Evolutionary conservation across 768 basidiomycete genomes (phyloP).

Genomic region (Kwoniella dejecticola): DNA sequence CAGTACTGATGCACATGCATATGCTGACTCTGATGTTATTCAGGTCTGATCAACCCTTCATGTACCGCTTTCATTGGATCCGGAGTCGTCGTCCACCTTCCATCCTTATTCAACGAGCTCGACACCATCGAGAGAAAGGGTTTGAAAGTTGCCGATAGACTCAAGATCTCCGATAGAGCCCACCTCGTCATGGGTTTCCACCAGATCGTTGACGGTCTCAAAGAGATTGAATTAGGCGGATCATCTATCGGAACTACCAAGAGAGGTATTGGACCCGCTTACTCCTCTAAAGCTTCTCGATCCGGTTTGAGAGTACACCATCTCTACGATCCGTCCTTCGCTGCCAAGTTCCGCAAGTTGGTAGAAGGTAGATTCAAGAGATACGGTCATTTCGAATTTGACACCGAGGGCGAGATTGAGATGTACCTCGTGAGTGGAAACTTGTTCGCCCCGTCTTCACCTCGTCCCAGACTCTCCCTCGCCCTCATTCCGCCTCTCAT

Average conservation of each 20-base stretch:
- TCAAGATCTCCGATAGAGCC: conserved; percentile 93
- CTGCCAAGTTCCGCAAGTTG: conserved; percentile 86
- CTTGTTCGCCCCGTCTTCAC: neutral
- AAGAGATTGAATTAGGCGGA: conserved; percentile 94
- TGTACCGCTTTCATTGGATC: conserved; percentile 87
- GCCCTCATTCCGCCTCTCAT: neutral
- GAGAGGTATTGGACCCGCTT: conserved; percentile 97
- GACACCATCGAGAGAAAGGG: conserved; percentile 83
- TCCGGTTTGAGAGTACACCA: conserved; percentile 96
- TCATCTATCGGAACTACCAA: conserved; percentile 88
- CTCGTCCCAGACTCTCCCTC: neutral
- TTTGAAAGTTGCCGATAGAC: conserved; percentile 73
- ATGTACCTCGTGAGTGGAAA: conserved; percentile 73
- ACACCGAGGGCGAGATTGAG: conserved; percentile 91
- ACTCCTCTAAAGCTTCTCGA: conserved; percentile 94
- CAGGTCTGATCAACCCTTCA: conserved; percentile 80
- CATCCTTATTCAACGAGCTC: conserved; percentile 90
- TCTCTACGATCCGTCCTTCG: conserved; percentile 85
- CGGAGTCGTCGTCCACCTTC: conserved; percentile 94
- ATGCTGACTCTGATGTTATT: too few species aligned
- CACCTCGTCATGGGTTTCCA: conserved; percentile 99
- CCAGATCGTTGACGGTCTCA: conserved; percentile 97
- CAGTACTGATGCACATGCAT: conserved; percentile 13
- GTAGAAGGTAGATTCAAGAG: conserved; percentile 98
- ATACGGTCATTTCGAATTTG: conserved; percentile 96